Conservation (phyloP, 116 monocot species). For the Dioscorea cayenensis region DNA sequence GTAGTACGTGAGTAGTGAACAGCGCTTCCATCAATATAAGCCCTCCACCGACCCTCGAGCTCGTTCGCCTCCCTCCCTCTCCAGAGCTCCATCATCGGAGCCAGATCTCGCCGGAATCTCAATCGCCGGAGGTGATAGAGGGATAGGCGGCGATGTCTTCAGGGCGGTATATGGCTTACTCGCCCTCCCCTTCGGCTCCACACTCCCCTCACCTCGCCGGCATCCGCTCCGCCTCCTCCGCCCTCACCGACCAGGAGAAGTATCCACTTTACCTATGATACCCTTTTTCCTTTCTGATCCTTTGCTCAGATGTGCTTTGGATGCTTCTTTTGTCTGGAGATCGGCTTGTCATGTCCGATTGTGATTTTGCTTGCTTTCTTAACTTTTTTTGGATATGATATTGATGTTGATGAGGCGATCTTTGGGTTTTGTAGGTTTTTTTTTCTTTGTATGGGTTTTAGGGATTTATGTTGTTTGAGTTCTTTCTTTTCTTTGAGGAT, state of each 20-base stretch:
- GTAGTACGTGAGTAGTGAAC: too few species aligned
- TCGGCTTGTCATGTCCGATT: neutral
- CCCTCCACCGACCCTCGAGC: too few species aligned
- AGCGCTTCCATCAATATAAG: too few species aligned
- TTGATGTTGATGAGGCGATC: neutral
- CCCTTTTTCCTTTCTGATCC: neutral
- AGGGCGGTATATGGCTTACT: conserved; percentile 68
- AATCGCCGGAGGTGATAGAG: neutral
- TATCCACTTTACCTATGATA: neutral
- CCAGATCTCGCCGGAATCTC: neutral
- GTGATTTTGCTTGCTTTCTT: neutral
- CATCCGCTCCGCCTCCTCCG: conserved; percentile 44
- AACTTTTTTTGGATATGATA: neutral
- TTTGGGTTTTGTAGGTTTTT: neutral
- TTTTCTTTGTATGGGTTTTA: neutral
- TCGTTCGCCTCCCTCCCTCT: neutral
- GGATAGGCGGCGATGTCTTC: conserved; percentile 25
- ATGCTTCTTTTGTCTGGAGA: neutral
- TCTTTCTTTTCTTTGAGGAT: neutral
- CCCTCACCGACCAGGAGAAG: conserved; percentile 60
- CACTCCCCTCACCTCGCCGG: conserved; percentile 50
- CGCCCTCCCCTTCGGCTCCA: conserved; percentile 53
- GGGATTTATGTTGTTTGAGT: neutral
- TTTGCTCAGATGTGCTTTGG: neutral
- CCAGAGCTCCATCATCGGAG: neutral